Base-by-base conservation (phyloP, 192 early-diverging fungal species). In the Entomortierella chlamydospora region DNA sequence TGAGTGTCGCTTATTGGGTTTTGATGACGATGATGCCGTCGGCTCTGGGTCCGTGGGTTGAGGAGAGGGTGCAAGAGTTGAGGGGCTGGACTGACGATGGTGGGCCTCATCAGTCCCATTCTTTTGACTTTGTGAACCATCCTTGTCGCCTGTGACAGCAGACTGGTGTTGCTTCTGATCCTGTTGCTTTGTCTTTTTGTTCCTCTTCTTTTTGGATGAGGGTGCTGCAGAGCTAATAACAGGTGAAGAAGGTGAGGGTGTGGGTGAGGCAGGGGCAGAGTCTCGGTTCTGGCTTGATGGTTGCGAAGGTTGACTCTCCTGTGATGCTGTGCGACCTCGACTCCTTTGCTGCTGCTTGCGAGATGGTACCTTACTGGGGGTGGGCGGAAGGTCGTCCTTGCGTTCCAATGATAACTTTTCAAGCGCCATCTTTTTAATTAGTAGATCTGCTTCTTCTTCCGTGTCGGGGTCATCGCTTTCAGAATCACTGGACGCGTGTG, bases 361-460 rank as follows among this genome's bases (percentile, higher is more conserved):
- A 47, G 72, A 49, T 26, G 59, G 29, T 18, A 64, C 11, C 29
- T 64, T 61, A 31, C 20, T 65, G 22, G 31, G 25, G 0, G 22
- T 25, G 9, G 53, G 61, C 8, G 54, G 20, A 11, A n/a, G 54
- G 42, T 63, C 76, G 23, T 61, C 74, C 50, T 68, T 65, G 43
- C 68, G 67, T 29, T 79, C 76, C 45, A 79, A 53, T 31, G 76
- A 79, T 9, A 79, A 50, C 52, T 79, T 79, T 34, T 79, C 76
- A 20, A 79, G 68, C 9, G 68, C 76, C 30, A 70, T 45, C 29
- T 60, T 58, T 37, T 79, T 79, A 49, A 79, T 57, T 57, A 70
- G 76, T 29, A 79, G 41, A 29, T 79, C 76, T 20, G 76, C 76
- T 53, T 79, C 76, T 30, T 79, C 76, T 25, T 79, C 76, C 25